Evolutionary conservation across 768 basidiomycete species (phyloP).

Genomic region (Porpolomopsis calyptriformis): DNA sequence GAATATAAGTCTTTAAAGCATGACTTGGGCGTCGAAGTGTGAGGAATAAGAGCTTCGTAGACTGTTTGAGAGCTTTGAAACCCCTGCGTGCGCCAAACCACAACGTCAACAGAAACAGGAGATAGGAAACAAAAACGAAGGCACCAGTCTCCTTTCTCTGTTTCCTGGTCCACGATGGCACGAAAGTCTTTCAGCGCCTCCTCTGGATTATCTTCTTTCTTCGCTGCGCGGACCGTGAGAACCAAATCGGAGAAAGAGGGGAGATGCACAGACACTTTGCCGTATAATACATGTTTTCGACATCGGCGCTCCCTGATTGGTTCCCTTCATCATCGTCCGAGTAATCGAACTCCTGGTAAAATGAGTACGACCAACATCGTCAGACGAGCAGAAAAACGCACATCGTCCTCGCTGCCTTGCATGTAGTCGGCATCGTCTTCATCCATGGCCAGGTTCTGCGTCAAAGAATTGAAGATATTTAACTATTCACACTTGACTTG

Average conservation of each 20-base stretch:
- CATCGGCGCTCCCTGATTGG: conserved; percentile 71
- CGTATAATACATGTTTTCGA: conserved; percentile 97
- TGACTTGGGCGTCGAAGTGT: conserved; percentile 67
- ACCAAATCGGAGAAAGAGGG: conserved; percentile 3
- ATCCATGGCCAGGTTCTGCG: conserved; percentile 47
- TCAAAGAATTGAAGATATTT: no score
- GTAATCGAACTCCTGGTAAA: conserved; percentile 97
- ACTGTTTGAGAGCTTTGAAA: conserved; percentile 97
- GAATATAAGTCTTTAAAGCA: conserved; percentile 76
- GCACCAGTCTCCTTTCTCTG: conserved; percentile 96
- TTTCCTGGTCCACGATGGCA: conserved; percentile 80
- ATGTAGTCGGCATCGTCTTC: conserved; percentile 93
- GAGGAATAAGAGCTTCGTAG: conserved; percentile 87
- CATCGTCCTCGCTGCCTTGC: conserved; percentile 83
- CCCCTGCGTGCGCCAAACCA: conserved; percentile 49
- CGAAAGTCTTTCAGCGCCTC: conserved; percentile 84
- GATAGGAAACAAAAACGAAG: conserved; percentile 15
- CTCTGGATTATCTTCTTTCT: conserved; percentile 91
- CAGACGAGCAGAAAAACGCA: conserved; percentile 18
- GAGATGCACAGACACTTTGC: conserved; percentile 68
- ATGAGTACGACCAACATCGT: conserved; percentile 8
- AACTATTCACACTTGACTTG: no score
- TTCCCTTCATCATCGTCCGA: conserved; percentile 82
- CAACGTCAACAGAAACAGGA: neutral
- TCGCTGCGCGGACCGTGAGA: conserved; percentile 38